Conservation (phyloP, 352 stramenopile species). For the Phytophthora vignae region DNA sequence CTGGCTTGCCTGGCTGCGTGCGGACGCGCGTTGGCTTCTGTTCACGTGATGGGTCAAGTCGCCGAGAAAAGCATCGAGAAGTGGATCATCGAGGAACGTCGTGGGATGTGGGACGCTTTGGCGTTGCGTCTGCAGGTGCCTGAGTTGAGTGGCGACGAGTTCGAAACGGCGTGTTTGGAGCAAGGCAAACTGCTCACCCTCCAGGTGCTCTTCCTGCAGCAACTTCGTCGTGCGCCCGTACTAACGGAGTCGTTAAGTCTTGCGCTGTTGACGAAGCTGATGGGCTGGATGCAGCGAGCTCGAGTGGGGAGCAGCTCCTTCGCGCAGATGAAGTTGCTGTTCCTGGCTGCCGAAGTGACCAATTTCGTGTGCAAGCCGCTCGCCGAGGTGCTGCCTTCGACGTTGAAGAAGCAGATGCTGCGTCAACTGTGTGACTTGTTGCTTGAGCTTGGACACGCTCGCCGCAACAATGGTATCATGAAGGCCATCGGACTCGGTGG, state of each 20-base stretch:
- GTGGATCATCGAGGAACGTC: slow-evolving; percentile 84
- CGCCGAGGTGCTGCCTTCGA: slow-evolving; percentile 59
- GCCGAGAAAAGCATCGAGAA: slow-evolving; percentile 87
- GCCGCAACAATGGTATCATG: slow-evolving; percentile 86
- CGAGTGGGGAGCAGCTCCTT: slow-evolving; percentile 55
- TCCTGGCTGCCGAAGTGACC: slow-evolving; percentile 76
- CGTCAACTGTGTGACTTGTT: slow-evolving; percentile 72
- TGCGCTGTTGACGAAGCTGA: slow-evolving; percentile 73
- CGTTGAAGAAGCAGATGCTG: slow-evolving; percentile 83
- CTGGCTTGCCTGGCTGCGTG: slow-evolving; percentile 74
- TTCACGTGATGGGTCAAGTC: slow-evolving; percentile 85
- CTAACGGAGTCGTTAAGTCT: slow-evolving; percentile 77
- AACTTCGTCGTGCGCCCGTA: slow-evolving; percentile 62
- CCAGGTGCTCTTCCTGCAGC: slow-evolving; percentile 82
- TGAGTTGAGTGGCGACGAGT: slow-evolving; percentile 84
- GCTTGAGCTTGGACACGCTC: slow-evolving; percentile 68
- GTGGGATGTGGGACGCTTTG: slow-evolving; percentile 67
- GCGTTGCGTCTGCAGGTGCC: slow-evolving; percentile 71
- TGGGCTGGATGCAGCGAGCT: slow-evolving; percentile 79
- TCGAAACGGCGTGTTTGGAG: slow-evolving; percentile 74
- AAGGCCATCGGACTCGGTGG: slow-evolving; percentile 85
- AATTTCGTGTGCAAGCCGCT: slow-evolving; percentile 78
- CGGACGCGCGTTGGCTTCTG: slow-evolving; percentile 79
- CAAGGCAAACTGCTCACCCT: slow-evolving; percentile 83
- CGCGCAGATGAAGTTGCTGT: slow-evolving; percentile 87